Base-by-base conservation (phyloP, 1,284 basidiomycete species). In the Puccinia polysora region DNA sequence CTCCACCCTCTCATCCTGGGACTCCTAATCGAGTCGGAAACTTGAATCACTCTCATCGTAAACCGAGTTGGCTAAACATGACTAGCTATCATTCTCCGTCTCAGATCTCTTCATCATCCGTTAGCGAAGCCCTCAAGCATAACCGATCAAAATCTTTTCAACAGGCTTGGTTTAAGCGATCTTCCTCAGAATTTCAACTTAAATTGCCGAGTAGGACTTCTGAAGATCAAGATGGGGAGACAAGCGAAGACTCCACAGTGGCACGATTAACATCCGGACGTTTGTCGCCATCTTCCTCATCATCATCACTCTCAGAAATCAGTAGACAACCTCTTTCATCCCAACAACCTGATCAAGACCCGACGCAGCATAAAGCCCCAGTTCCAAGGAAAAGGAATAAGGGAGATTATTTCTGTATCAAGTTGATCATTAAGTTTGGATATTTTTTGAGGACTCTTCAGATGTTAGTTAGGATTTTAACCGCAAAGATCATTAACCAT, bases 51-150 rank as follows among this genome's bases (percentile, higher is more conserved):
- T 50, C 47, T 2, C 55, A 69, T 58, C 52, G 28, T 3, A 38
- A 55, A 14, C 65, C 53, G 7, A 69, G 45, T 36, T 58, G 65
- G 53, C 23, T 69, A 0, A 69, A 56, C 40, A 69, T 69, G 65
- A 69, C 65, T 15, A 59, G 15, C 18, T 56, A 58, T 30, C 36
- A 69, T 50, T 36, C 53, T n/a, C 20, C 8, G 12, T 59, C 56
- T 36, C 60, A 63, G 28, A 28, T 47, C 30, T 49, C 60, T 10
- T 49, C 60, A 6, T n/a, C 40, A 30, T 30, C 47, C 18, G 28
- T 50, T 18, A 47, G 23, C 1, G 60, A 63, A 3, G 34, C 43
- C 7, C 47, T 63, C 20, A 34, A 60, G 23, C 58, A 38, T 43
- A 49, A 63, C 18, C 18, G 34, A 28, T 47, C 43, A 5, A 63